Conservation (phyloP, 2,329 filamentous ascomycete species). For the Huntiella bhutanensis region DNA sequence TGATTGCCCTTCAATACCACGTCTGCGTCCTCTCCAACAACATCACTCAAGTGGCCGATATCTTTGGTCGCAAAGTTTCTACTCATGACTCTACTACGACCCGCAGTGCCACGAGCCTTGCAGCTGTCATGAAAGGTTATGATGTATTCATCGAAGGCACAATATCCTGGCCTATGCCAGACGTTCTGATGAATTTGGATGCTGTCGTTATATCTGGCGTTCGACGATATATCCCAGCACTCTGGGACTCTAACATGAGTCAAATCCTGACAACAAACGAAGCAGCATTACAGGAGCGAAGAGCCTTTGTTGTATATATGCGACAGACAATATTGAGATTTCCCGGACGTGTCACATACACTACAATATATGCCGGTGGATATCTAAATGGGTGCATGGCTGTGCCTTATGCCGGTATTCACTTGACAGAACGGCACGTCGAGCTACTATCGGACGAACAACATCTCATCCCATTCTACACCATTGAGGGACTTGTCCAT, state of each 20-base stretch:
- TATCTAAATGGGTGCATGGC: neutral
- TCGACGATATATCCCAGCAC: neutral
- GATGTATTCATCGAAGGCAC: conserved; percentile 1
- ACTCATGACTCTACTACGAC: neutral
- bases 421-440: neutral
- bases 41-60: neutral
- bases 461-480: neutral
- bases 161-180: neutral
- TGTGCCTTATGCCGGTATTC: neutral
- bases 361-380: neutral
- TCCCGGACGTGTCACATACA: neutral
- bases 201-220: conserved; percentile 2
- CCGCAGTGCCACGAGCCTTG: neutral
- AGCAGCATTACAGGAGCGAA: conserved; percentile 1
- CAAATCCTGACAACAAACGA: neutral
- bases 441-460: neutral
- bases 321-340: neutral
- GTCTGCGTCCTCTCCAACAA: neutral
- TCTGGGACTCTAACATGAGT: neutral
- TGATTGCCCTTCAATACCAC: neutral
- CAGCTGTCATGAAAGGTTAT: neutral
- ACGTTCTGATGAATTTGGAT: neutral
- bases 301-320: conserved; percentile 2
- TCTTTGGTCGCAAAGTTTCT: neutral
- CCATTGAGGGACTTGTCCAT: neutral